These are phyloP conservation scores for Tanacetum coccineum DNA, from an alignment of 129 eudicot species.

Conservation along the genomic window DNA sequence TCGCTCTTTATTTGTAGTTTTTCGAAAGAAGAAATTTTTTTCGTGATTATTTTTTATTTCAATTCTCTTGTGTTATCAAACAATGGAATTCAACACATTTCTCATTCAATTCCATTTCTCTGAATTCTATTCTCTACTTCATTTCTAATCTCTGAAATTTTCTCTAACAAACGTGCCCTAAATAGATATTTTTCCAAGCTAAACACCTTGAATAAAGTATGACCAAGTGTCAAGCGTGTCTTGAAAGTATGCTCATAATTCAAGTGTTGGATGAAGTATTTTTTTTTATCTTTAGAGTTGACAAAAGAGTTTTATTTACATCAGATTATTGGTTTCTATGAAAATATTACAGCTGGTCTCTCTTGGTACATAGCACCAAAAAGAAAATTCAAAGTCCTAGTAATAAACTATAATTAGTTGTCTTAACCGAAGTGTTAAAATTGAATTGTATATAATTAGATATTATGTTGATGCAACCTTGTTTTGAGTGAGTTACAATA, in stretches of 20 bases:
- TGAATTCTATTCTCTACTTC: too few species aligned
- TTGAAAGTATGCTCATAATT: neutral
- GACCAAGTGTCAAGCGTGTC: neutral
- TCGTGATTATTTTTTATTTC: too few species aligned
- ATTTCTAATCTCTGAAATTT: too few species aligned
- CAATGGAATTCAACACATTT: too few species aligned
- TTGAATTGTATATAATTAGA: neutral
- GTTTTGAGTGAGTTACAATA: constrained; percentile 18
- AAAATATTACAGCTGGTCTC: neutral
- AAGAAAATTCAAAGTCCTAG: neutral
- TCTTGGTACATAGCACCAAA: constrained; percentile 11
- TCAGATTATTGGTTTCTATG: neutral
- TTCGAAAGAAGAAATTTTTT: too few species aligned
- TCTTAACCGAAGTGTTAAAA: constrained; percentile 14
- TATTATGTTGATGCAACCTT: constrained; percentile 25
- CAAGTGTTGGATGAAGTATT: neutral
- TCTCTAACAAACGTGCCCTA: too few species aligned
- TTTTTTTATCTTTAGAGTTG: neutral
- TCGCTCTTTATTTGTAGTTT: too few species aligned
- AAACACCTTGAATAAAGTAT: neutral
- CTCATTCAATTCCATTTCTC: too few species aligned
- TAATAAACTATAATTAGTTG: constrained; percentile 5
- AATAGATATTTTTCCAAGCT: neutral
- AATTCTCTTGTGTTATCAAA: too few species aligned
- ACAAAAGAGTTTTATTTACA: neutral